phyloP scores from a whole-genome alignment of 495 filamentous ascomycete genomes.

The Bombardia bombarda region DNA sequence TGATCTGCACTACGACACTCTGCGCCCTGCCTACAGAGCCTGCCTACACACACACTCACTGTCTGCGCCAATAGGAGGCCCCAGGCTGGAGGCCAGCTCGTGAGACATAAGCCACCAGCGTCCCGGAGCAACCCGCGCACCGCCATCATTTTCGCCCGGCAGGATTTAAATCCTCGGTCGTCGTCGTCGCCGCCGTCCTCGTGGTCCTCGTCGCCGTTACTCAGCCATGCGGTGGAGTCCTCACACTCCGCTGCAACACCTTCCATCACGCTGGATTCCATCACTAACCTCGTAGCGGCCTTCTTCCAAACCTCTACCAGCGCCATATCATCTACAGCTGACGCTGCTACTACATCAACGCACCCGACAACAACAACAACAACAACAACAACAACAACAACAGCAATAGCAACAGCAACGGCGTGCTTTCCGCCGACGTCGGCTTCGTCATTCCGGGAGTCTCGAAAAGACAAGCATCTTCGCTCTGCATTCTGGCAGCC shows the following conservation, averaged over 20 bases:
- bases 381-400: neutral
- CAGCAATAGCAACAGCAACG: conserved; percentile 1
- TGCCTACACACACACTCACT: neutral
- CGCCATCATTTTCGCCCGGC: conserved; percentile 1
- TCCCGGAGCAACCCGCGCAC: too few relatives aligned
- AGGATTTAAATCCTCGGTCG: too few relatives aligned
- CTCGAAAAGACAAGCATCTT: conserved; percentile 42
- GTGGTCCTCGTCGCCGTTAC: too few relatives aligned
- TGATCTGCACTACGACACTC: too few relatives aligned
- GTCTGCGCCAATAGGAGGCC: too few relatives aligned
- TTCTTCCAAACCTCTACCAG: conserved; percentile 11
- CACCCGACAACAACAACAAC: neutral
- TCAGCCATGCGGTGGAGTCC: conserved; percentile 32
- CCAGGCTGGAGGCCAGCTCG: too few relatives aligned
- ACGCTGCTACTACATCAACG: too few relatives aligned
- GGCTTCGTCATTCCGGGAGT: conserved; percentile 25
- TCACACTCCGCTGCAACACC: conserved; percentile 23
- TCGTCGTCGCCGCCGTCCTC: too few relatives aligned
- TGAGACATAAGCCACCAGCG: too few relatives aligned
- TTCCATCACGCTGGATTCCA: conserved; percentile 37
- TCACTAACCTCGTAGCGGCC: conserved; percentile 21
- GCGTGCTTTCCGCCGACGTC: neutral
- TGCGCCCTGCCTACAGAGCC: too few relatives aligned
- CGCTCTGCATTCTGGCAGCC: conserved; percentile 37
- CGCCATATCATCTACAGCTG: too few relatives aligned